These are phyloP conservation scores for Ceratocystis colombiana DNA, from an alignment of 2,329 filamentous ascomycete genomes.

Conservation along the genomic window DNA sequence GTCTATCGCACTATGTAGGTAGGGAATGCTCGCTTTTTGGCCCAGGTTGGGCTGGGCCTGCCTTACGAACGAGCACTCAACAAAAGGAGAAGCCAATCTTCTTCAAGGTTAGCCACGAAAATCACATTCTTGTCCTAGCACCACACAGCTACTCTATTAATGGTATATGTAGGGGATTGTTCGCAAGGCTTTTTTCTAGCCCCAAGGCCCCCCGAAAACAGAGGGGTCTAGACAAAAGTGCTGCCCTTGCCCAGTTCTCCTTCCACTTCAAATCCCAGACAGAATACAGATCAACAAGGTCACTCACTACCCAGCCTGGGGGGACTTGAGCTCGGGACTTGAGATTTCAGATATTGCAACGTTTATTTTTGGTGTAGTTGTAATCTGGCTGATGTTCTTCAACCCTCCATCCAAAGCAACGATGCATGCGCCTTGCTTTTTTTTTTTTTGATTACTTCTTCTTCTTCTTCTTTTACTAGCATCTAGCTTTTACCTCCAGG, in stretches of 20 bases:
- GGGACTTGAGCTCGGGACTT: neutral
- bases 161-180: neutral
- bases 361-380: constrained; percentile 1
- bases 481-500: too few relatives aligned
- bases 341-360: neutral
- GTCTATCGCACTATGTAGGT: neutral
- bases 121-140: neutral
- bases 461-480: too few relatives aligned
- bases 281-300: constrained; percentile 1
- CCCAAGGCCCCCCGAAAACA: neutral
- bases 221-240: neutral
- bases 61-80: neutral
- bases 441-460: too few relatives aligned
- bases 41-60: too few relatives aligned
- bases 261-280: neutral
- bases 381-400: too few relatives aligned
- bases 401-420: too few relatives aligned
- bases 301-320: neutral
- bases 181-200: neutral
- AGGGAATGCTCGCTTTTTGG: neutral
- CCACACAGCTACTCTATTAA: neutral
- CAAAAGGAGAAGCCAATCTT: constrained; percentile 6
- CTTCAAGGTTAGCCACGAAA: neutral
- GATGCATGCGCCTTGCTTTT: too few relatives aligned
- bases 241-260: neutral